Conservation (phyloP, 768 basidiomycete genomes). For the Hericium erinaceus region DNA sequence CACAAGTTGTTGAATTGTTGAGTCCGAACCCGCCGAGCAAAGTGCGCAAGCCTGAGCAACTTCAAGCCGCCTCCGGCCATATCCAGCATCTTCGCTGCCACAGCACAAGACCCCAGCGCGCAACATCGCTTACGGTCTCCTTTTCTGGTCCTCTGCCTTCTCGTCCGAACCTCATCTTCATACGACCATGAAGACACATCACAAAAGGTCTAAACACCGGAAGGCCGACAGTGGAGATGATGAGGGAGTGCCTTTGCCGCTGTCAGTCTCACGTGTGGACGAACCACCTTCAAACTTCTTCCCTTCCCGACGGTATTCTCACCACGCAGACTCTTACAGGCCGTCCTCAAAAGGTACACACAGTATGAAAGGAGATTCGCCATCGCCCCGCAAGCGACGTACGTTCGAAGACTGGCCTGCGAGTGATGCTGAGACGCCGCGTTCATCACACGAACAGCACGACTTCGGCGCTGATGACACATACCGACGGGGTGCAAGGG, state of each 20-base stretch:
- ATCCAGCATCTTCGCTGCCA: neutral
- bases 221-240: conserved; percentile 14
- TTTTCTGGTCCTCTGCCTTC: neutral
- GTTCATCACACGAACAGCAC: conserved; percentile 22
- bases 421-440: conserved; percentile 26
- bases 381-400: conserved; percentile 42
- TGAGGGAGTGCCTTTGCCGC: conserved; percentile 13
- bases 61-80: too few relatives aligned
- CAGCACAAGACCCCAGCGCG: neutral
- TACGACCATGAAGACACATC: conserved; percentile 21
- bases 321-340: conserved; percentile 36
- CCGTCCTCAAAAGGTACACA: conserved; percentile 29
- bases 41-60: too few relatives aligned
- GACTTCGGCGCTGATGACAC: conserved; percentile 31
- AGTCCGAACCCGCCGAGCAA: neutral
- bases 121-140: neutral
- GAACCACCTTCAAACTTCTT: conserved; percentile 43
- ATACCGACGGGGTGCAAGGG: conserved; percentile 36
- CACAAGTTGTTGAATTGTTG: neutral
- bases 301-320: conserved; percentile 31
- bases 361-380: conserved; percentile 37
- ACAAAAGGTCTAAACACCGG: conserved; percentile 30
- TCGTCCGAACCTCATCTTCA: conserved; percentile 14
- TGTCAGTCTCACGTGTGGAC: conserved; percentile 39
- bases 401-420: conserved; percentile 45